Conservation (phyloP, 2,329 filamentous ascomycete species). For the Plectosphaerella sp. region DNA sequence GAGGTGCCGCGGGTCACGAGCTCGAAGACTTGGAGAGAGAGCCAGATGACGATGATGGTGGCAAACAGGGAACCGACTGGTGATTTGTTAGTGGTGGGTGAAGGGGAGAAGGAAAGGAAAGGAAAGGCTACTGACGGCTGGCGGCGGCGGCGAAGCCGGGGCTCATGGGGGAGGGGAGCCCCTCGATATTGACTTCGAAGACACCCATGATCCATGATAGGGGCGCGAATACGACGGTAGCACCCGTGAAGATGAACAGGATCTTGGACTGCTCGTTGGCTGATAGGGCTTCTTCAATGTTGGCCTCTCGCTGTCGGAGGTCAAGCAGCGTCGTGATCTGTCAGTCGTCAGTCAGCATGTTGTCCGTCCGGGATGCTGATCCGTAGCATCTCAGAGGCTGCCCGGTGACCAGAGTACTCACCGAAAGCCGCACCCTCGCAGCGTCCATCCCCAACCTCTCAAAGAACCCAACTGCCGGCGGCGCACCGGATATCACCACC, state of each 20-base stretch:
- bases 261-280: constrained; percentile 15
- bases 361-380: too few relatives aligned
- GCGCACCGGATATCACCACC: constrained; percentile 2
- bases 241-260: constrained; percentile 12
- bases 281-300: constrained; percentile 13
- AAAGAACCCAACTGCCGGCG: constrained; percentile 12
- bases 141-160: constrained; percentile 4
- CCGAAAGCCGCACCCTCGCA: constrained; percentile 9
- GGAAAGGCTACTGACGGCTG: constrained; percentile 2
- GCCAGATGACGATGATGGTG: constrained; percentile 7
- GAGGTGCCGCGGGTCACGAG: constrained; percentile 4
- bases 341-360: background rate
- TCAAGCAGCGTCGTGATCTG: constrained; percentile 12
- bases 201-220: constrained; percentile 11
- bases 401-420: background rate
- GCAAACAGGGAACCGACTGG: constrained; percentile 9
- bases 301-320: constrained; percentile 11
- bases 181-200: constrained; percentile 8
- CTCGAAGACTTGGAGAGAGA: constrained; percentile 10
- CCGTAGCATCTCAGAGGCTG: too few relatives aligned
- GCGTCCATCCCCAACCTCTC: constrained; percentile 11
- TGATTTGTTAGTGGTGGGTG: background rate
- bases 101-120: accelerated
- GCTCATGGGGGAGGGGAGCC: background rate
- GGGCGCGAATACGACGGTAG: constrained; percentile 10